phyloP scores from a whole-genome alignment of 1,284 basidiomycete species.

The Ustilago esculenta region DNA sequence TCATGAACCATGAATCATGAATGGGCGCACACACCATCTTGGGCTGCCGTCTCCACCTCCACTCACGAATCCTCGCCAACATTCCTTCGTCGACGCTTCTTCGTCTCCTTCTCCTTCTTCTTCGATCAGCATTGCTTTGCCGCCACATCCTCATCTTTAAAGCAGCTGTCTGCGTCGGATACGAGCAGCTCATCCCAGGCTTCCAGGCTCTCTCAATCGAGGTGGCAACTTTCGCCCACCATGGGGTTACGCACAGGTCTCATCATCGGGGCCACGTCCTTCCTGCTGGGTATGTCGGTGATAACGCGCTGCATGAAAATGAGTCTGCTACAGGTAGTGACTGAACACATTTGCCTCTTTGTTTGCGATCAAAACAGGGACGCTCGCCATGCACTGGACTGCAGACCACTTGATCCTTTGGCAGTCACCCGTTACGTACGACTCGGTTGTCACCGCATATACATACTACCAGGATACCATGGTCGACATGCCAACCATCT shows the following conservation, averaged over 20 bases:
- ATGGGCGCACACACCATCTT: too few relatives aligned
- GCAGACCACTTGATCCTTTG: constrained; percentile 65
- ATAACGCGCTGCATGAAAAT: not conserved
- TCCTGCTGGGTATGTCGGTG: constrained; percentile 55
- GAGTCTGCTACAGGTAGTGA: too few relatives aligned
- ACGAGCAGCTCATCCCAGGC: too few relatives aligned
- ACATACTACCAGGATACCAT: constrained; percentile 62
- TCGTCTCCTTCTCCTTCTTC: too few relatives aligned
- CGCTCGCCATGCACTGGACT: constrained; percentile 64
- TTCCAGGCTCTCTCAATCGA: too few relatives aligned
- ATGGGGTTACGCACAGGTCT: constrained; percentile 51
- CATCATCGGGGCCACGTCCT: constrained; percentile 55
- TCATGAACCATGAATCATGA: too few relatives aligned
- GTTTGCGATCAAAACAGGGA: constrained; percentile 29
- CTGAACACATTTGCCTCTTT: too few relatives aligned
- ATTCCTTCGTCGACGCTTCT: too few relatives aligned
- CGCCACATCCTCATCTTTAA: not conserved
- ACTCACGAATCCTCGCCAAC: too few relatives aligned
- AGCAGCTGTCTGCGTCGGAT: too few relatives aligned
- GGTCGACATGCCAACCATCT: constrained; percentile 46
- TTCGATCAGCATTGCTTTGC: too few relatives aligned
- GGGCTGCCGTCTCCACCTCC: too few relatives aligned
- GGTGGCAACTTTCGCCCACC: constrained; percentile 2
- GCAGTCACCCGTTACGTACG: constrained; percentile 58
- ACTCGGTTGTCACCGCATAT: constrained; percentile 57